Percentiles rank a stretch among this genome's conserved stretches.
These are phyloP conservation scores for Alternaria triticina DNA, from an alignment of 2,329 filamentous ascomycete genomes.

Conservation along the genomic window DNA sequence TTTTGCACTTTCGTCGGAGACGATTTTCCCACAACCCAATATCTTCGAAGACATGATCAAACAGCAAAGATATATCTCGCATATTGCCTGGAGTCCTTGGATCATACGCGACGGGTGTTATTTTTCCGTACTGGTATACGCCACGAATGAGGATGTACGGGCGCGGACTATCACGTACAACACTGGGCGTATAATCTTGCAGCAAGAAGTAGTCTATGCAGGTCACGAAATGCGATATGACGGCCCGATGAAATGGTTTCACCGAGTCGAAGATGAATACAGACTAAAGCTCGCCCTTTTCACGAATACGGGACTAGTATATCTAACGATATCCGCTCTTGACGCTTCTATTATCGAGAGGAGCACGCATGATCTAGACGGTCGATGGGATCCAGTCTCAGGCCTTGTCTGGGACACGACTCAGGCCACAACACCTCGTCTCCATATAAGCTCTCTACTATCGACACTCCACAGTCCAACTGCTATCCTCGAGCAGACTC, in stretches of 20 bases:
- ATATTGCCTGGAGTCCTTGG: conserved; percentile 52
- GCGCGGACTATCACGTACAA: conserved; percentile 28
- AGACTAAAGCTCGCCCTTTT: conserved; percentile 42
- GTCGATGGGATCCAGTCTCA: conserved; percentile 52
- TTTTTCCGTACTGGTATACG: conserved; percentile 46
- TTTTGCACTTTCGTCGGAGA: conserved; percentile 19
- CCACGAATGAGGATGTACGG: conserved; percentile 42
- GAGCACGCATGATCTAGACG: conserved; percentile 45
- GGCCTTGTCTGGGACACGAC: conserved; percentile 43
- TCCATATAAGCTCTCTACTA: conserved; percentile 49
- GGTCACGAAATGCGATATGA: conserved; percentile 28
- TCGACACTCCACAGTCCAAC: conserved; percentile 44
- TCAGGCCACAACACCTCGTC: conserved; percentile 15
- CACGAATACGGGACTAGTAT: conserved; percentile 32
- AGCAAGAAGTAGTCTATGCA: conserved; percentile 32
- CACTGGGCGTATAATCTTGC: conserved; percentile 20
- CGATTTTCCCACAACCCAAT: conserved; percentile 16
- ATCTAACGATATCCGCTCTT: conserved; percentile 28
- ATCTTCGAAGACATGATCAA: conserved; percentile 40
- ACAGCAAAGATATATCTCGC: conserved; percentile 42
- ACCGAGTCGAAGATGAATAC: conserved; percentile 16
- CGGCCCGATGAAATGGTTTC: conserved; percentile 41
- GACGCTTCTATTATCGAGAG: conserved; percentile 31
- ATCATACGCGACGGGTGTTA: conserved; percentile 14
- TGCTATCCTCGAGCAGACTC: conserved; percentile 35